Conservation (phyloP, 805 yeast genomes). For the Saccharomyces cerevisiae region DNA sequence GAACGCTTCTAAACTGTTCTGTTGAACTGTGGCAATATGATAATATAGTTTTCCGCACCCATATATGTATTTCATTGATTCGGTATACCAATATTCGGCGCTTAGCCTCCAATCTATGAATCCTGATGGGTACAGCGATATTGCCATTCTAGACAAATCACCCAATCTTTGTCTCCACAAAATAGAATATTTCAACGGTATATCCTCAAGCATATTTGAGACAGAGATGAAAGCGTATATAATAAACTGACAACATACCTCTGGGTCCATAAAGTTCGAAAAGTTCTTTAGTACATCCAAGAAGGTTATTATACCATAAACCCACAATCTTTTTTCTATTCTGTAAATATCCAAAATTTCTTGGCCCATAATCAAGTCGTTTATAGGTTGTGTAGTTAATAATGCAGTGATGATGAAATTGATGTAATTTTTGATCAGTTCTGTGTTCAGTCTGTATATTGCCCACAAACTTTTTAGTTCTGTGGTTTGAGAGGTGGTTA, state of each 20-base stretch:
- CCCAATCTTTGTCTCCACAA: conserved; percentile 72
- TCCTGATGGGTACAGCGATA: conserved; percentile 63
- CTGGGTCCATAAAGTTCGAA: conserved; percentile 67
- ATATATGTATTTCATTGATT: conserved; percentile 56
- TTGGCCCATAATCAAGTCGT: conserved; percentile 41
- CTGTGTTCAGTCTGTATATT: conserved; percentile 59
- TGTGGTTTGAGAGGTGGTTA: conserved; percentile 44
- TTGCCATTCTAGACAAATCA: conserved; percentile 72
- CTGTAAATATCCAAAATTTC: conserved; percentile 70
- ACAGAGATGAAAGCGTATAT: conserved; percentile 58
- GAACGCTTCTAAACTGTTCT: conserved; percentile 51
- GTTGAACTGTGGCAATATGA: conserved; percentile 74
- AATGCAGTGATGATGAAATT: conserved; percentile 65
- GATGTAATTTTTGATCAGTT: conserved; percentile 59
- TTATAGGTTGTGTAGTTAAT: conserved; percentile 56
- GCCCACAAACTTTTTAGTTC: conserved; percentile 64
- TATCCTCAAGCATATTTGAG: conserved; percentile 28
- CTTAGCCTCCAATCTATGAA: conserved; percentile 72
- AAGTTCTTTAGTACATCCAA: conserved; percentile 69
- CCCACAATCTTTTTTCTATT: conserved; percentile 76
- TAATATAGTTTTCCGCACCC: conserved; percentile 77
- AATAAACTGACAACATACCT: conserved; percentile 66
- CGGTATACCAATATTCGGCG: conserved; percentile 68
- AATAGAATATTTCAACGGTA: conserved; percentile 12
- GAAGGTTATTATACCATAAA: conserved; percentile 75